Evolutionary conservation across 176 grass and related monocot genomes (phyloP), one percentile per base, ranked within the genome.

Genomic region (Aegilops sharonensis): DNA sequence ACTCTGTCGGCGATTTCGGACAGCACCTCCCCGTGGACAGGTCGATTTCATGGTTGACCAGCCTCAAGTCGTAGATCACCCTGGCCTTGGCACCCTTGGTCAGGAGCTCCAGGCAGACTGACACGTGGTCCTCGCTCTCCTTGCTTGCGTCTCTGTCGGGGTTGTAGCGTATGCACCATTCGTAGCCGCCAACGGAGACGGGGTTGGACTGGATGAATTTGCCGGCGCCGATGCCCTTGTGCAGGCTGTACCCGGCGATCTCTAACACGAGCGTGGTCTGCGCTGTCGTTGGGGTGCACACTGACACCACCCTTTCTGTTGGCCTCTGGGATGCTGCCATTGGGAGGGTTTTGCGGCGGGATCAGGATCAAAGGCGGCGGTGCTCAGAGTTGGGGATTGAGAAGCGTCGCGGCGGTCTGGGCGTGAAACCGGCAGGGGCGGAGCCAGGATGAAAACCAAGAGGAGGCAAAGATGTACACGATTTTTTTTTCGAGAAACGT

Each of bases 151-250:
- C 65, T 3, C 36, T 37, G 37, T 80, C 78, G 0, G 78, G 78
- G 60, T 47, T 47, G 9, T 65, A 66, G 23, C 78, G 39, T 37
- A 80, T 80, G 78, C 60, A 64, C 78, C 59, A 80, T 0, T 80
- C 6, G 61, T 25, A 43, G 9, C 78, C 60, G 35, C 78, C 78
- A 2, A 80, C 61, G 10, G 78, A 42, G 61, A 6, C 61, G 4
- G 78, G 24, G 14, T 13, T 18, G 61, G 59, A 80, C 36, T 0
- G n/a, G 78, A 80, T 66, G 74, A 11, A 77, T 6, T 56, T 37
- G 10, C 32, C 31, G 56, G 0, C 3, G 32, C 77, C 77, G 1
- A 78, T 37, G 77, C 77, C 77, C 32, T 24, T 62, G 31, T 78
- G 20, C 54, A 37, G 11, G 57, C 77, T 78, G 32, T 78, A 62